Evolutionary conservation across 768 basidiomycete genomes (phyloP), one percentile per base, ranked within the genome.

Genomic region (Phanerodontia chrysosporium): DNA sequence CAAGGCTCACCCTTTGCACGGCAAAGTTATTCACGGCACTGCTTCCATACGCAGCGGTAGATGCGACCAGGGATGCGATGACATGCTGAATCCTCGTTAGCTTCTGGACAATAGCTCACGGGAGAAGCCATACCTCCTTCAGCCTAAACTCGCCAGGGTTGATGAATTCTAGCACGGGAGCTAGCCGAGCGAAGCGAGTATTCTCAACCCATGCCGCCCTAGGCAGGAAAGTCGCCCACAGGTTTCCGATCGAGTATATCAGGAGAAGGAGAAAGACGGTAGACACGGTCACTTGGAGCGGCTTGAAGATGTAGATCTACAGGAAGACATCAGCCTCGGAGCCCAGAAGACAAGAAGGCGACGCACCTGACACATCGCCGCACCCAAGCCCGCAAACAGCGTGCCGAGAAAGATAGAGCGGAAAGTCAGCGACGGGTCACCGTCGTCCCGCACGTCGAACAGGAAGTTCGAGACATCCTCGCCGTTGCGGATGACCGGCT

Each of bases 221-320:
- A 1, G 81, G 82, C 7, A 83, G 58, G 63, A 83, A 69, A 9
- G 67, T 70, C 1, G 81, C 78, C 83, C 82, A 86, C 2, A 72
- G 72, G 45, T 73, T 72, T 0, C 83, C 84, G n/a, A 76, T 61
- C 4, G 77, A 73, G 66, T 83, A 85, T 29, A 76, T 78, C 49
- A 84, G 65, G 45, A 87, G 73, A 13, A 85, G 70, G 18, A 85
- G 66, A 71, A 86, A 87, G 12, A 85, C 81, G 0, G 80, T 76
- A 1, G 81, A 83, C 16, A 85, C 80, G 0, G 69, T 51, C 61
- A 78, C 74, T 59, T 79, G 74, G 2, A 83, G 69, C 0, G 85
- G 85, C 65, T 87, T 86, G 70, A 84, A 85, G 4, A 76, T 54
- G 65, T 84, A 85, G 32, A 86, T 83, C 83, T 85, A 44, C 18